Evolutionary conservation across 371 early-diverging fungal species (phyloP), one percentile per base, ranked within the genome.

Genomic region (Actinomortierella ambigua): DNA sequence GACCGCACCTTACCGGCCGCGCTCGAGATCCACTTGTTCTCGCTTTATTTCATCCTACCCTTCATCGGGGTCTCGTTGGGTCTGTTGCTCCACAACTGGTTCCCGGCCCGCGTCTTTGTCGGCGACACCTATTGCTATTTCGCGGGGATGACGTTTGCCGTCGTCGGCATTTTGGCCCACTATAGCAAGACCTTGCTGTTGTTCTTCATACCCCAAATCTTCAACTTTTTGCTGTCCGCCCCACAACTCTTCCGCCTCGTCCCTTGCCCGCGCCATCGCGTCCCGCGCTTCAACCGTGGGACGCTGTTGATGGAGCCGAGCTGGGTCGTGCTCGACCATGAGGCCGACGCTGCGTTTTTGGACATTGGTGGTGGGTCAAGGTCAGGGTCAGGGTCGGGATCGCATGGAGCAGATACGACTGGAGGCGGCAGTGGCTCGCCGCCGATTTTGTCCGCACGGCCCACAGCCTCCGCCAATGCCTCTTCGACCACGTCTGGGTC

Each of bases 61-160:
- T 96, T 97, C 63, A 85, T 94, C 24, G 93, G 92, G 0, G 96
- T 95, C 3, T 90, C 93, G 0, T 4, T 76, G 4, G 95, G 91
- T 0, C 86, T 96, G 28, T 70, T 95, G 41, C 67, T 76, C 65
- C 91, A 93, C 66, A 98, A 98, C 77, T 92, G 94, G 93, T 95
- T 84, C 50, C 99, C 99, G 7, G 93, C 98, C 0, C 77, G 80
- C 17, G 88, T 94, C 11, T 98, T 99, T 86, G 95, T 96, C n/a
- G 99, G 99, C 28, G 98, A 99, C 75, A 97, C 98, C 0, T 97
- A 87, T 67, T 93, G 95, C 71, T 98, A 98, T 71, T 98, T 98
- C 86, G 93, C 96, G 2, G 99, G 99, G n/a, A 98, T 98, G 95
- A 90, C 94, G 0, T 89, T 98, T 77, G 96, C 98, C 0, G 97